A percentile compares a stretch with the other conserved stretches of the same genome.
phyloP scores from a whole-genome alignment of 768 basidiomycete species.

The Boletus rubescentipes region DNA sequence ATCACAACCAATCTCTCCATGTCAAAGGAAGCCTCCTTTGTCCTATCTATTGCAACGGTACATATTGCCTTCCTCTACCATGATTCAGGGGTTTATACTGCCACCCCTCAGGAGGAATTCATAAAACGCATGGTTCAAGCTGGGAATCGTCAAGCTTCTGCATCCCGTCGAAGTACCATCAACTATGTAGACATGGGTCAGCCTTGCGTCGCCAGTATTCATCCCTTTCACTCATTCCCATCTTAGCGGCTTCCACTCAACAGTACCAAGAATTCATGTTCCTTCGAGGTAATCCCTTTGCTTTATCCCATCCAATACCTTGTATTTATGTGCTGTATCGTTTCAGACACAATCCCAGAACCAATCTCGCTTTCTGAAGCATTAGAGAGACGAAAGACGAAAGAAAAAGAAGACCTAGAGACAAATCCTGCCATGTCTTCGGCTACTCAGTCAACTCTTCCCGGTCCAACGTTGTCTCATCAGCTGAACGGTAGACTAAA shows the following conservation, averaged over 20 bases:
- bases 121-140: slow-evolving; percentile 72
- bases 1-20: slow-evolving; percentile 61
- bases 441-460: slow-evolving; percentile 28
- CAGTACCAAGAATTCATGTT: slow-evolving; percentile 72
- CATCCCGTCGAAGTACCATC: slow-evolving; percentile 56
- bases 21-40: slow-evolving; percentile 73
- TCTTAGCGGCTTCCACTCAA: slow-evolving; percentile 54
- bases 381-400: slow-evolving; percentile 50
- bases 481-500: slow-evolving; percentile 38
- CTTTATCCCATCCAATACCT: background rate
- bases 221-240: slow-evolving; percentile 5
- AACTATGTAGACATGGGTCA: slow-evolving; percentile 77
- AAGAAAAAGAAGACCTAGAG: slow-evolving; percentile 56
- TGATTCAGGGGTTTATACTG: slow-evolving; percentile 13
- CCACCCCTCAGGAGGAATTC: slow-evolving; percentile 70
- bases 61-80: slow-evolving; percentile 15
- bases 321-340: slow-evolving; percentile 3
- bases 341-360: slow-evolving; percentile 63
- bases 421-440: slow-evolving; percentile 54
- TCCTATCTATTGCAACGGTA: slow-evolving; percentile 77
- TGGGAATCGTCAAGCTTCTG: slow-evolving; percentile 62
- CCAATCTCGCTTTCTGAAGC: slow-evolving; percentile 61
- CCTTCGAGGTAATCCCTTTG: slow-evolving; percentile 52
- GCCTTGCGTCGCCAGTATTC: slow-evolving; percentile 21
- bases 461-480: slow-evolving; percentile 21